Evolutionary conservation across 257 asterid genomes (phyloP).

Genomic region (Ilex aquifolium): DNA sequence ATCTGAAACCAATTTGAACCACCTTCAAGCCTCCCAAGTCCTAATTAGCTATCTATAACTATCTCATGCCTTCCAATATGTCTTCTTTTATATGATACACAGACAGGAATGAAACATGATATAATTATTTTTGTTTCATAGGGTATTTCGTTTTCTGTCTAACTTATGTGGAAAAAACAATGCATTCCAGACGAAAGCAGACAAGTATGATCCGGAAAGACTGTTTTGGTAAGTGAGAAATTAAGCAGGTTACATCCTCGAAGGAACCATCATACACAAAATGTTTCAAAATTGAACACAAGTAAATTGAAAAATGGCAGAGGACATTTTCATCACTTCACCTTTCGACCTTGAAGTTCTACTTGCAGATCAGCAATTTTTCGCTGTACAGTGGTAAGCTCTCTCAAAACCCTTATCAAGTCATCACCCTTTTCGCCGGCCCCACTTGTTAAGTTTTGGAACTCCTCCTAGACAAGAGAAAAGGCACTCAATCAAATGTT

Average conservation of each 20-base stretch:
- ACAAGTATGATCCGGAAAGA: too few species aligned
- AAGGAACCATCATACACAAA: neutral
- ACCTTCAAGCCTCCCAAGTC: too few species aligned
- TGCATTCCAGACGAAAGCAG: too few species aligned
- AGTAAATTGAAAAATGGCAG: conserved; percentile 1
- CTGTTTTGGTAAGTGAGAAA: too few species aligned
- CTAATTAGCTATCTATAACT: too few species aligned
- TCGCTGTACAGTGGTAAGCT: conserved; percentile 81
- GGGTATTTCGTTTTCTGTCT: too few species aligned
- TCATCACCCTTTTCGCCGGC: conserved; percentile 75
- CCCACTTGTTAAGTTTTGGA: conserved; percentile 44
- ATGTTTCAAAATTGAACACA: neutral
- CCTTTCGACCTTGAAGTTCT: conserved; percentile 99
- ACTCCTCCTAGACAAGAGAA: conserved; percentile 59
- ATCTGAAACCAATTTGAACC: too few species aligned
- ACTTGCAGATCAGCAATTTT: conserved; percentile 96
- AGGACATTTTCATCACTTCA: conserved; percentile 18
- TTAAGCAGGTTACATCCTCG: neutral
- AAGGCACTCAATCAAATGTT: conserved; percentile 12
- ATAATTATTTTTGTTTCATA: too few species aligned
- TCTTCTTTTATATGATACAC: too few species aligned
- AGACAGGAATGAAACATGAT: too few species aligned
- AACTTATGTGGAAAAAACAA: too few species aligned
- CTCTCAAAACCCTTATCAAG: conserved; percentile 82
- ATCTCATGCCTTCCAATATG: too few species aligned